A percentile compares a stretch with the other conserved stretches of the same genome.
Evolutionary conservation across 1,284 basidiomycete species (phyloP).

Genomic region (Leccinum subspadiceum): DNA sequence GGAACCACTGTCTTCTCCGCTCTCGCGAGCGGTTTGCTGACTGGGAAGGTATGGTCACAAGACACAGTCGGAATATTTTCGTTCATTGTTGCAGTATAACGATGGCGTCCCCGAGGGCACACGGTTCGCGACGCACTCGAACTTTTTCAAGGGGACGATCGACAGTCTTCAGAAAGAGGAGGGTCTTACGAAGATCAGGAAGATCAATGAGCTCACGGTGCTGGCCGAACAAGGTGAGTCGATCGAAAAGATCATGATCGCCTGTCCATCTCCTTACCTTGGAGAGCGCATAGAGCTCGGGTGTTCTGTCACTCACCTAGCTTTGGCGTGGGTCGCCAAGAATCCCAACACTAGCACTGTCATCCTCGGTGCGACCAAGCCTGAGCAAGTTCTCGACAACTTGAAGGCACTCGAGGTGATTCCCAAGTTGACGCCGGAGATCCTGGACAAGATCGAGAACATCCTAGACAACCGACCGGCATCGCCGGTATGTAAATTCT

Average conservation of each 20-base stretch:
- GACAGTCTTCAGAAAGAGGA: slow-evolving; percentile 34
- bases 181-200: slow-evolving; percentile 50
- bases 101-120: slow-evolving; percentile 46
- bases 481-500: slow-evolving; percentile 24
- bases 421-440: slow-evolving; percentile 52
- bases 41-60: slow-evolving; percentile 39
- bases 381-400: slow-evolving; percentile 54
- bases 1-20: slow-evolving; percentile 57
- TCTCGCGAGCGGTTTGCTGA: slow-evolving; percentile 51
- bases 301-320: slow-evolving; percentile 58
- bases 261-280: neutral
- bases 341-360: slow-evolving; percentile 65
- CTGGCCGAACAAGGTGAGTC: slow-evolving; percentile 41
- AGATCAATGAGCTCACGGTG: slow-evolving; percentile 47
- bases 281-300: slow-evolving; percentile 39
- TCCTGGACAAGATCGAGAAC: slow-evolving; percentile 52
- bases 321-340: slow-evolving; percentile 74
- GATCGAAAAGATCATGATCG: neutral
- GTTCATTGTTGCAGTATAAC: slow-evolving; percentile 31
- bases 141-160: slow-evolving; percentile 42
- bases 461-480: slow-evolving; percentile 45
- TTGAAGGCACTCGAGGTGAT: slow-evolving; percentile 60
- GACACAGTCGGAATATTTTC: neutral
- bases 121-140: slow-evolving; percentile 50
- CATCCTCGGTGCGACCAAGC: slow-evolving; percentile 60